Evolutionary conservation across 1,284 basidiomycete genomes (phyloP), one percentile per base, ranked within the genome.

Genomic region (Malassezia yamatoensis): DNA sequence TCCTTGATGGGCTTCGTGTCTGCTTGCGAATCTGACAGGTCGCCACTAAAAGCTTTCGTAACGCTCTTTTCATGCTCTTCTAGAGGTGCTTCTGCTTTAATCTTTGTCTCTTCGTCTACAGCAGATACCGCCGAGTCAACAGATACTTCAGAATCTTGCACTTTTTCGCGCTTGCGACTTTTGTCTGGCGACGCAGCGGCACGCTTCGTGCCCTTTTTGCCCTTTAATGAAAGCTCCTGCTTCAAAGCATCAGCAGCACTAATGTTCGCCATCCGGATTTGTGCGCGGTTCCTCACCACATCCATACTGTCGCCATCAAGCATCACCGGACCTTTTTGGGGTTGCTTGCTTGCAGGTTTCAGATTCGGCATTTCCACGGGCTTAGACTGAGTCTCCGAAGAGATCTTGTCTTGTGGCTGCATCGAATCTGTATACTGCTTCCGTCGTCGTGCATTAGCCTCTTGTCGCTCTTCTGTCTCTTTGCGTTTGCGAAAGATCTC

Each of bases 171-270:
- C 45, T 62, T 38, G 20, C 46, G 49, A 24, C 41, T 33, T 40
- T 49, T 53, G 34, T 56, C 83, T 51, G 80, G 71, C 51, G 83
- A 77, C 2, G 41, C 6, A 3, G 39, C 38, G 12, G 45, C 16
- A 24, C 45, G 55, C 21, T 52, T 58, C n/a, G 45, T 11, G n/a
- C 16, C 32, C 32, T 53, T 37, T 84, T 53, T 53, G 21, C 37
- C 20, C 18, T 42, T 42, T 12, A 9, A 84, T 58, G 83, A 82
- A 62, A 98, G 77, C 77, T 96, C 88, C 49, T 90, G 90, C 77
- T 89, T 91, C 65, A 98, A 80, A 73, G 85, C 83, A 72, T 96
- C 88, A 54, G 90, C 91, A 42, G 93, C 93, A 77, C 84, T 88
- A 81, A 96, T 83, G 73, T 98, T 96, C 13, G 91, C 93, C 82